A percentile compares a stretch with the other conserved stretches of the same genome.
phyloP scores from a whole-genome alignment of 768 basidiomycete genomes.

The Hemileccinum impolitum region DNA sequence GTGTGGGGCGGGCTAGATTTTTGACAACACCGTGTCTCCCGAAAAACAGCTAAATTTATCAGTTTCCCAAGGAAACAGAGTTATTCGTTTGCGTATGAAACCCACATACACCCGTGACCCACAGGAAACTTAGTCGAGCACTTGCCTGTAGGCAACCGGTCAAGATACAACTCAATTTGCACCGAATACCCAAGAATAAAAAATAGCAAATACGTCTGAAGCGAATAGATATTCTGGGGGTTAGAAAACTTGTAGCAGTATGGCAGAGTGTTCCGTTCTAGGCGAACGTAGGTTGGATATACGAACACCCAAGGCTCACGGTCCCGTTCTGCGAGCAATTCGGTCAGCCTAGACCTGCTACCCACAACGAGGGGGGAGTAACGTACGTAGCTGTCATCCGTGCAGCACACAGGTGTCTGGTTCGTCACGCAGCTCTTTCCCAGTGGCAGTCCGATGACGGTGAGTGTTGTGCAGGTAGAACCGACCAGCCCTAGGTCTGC shows the following conservation, averaged over 20 bases:
- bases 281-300: slow-evolving; percentile 2
- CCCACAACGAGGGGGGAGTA: not conserved
- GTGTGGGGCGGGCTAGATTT: no score
- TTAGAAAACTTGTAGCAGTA: no score
- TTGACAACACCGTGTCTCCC: not conserved
- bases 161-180: not conserved
- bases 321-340: slow-evolving; percentile 4
- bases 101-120: no score
- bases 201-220: not conserved
- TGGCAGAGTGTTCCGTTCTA: not conserved
- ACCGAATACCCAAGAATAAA: not conserved
- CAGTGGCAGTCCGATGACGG: slow-evolving; percentile 6
- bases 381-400: slow-evolving; percentile 14
- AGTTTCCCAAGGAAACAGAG: no score
- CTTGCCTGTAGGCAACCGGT: not conserved
- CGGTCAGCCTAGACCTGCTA: not conserved
- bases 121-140: not conserved
- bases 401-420: slow-evolving; percentile 13
- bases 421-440: slow-evolving; percentile 10
- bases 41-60: no score
- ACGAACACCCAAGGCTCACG: slow-evolving; percentile 12
- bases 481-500: slow-evolving; percentile 14
- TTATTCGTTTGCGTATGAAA: not conserved
- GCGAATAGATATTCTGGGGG: not conserved
- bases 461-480: slow-evolving; percentile 5